Evolutionary conservation across 106 monocot genomes (phyloP).

Genomic region (Gastrodia elata): DNA sequence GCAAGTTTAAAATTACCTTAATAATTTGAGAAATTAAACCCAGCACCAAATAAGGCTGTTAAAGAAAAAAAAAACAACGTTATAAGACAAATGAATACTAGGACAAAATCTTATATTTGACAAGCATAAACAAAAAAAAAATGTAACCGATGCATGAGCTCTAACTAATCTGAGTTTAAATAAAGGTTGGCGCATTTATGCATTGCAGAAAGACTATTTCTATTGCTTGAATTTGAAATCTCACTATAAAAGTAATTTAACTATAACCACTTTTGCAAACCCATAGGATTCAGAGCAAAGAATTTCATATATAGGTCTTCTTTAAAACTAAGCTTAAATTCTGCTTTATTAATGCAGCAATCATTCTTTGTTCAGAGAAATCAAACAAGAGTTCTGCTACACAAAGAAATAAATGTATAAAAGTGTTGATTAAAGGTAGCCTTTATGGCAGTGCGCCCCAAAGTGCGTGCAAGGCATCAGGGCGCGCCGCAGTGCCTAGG

Average conservation of each 20-base stretch:
- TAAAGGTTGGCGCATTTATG: not conserved
- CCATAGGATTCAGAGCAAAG: not conserved
- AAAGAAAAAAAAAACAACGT: conserved; percentile 4
- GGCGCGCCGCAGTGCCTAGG: no score
- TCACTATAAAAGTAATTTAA: not conserved
- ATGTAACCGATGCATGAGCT: not conserved
- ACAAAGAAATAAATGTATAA: not conserved
- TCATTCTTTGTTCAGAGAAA: not conserved
- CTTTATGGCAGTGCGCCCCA: no score
- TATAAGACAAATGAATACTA: not conserved
- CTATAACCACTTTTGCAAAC: not conserved
- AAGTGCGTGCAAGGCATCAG: no score
- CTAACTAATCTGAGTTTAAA: not conserved
- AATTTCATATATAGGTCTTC: not conserved
- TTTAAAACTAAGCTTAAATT: not conserved
- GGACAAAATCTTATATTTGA: not conserved
- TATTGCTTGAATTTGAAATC: not conserved
- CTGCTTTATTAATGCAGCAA: not conserved
- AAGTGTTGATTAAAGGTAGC: not conserved
- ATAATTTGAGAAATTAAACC: conserved; percentile 97
- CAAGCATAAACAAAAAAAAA: not conserved
- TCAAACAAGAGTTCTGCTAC: no score
- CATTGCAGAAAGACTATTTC: not conserved
- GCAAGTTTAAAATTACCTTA: conserved; percentile 45
- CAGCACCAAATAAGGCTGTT: conserved; percentile 90